A percentile compares a stretch with the other conserved stretches of the same genome.
Conservation (phyloP, 768 basidiomycete species). For the Mycena latifolia region DNA sequence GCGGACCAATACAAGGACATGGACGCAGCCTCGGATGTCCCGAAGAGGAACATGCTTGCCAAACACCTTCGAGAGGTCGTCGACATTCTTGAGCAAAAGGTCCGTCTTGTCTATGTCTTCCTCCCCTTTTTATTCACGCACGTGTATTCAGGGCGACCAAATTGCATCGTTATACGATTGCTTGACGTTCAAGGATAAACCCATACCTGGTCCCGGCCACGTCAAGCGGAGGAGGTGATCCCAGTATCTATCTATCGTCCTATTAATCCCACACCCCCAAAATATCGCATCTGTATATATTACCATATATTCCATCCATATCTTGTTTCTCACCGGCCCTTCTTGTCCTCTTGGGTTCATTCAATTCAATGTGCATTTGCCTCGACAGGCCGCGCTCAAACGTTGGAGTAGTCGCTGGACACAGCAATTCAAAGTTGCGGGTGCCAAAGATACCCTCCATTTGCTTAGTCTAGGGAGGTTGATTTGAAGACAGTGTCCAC, state of each 20-base stretch:
- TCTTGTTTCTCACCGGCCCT: not conserved
- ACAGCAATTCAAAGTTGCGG: no score
- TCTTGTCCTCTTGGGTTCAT: not conserved
- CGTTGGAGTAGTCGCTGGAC: no score
- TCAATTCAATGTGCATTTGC: no score
- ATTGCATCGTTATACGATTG: conserved; percentile 93
- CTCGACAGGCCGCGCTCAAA: no score
- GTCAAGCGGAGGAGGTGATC: not conserved
- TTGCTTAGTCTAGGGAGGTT: no score
- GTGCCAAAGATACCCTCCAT: no score
- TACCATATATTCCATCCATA: conserved; percentile 23
- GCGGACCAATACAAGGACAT: conserved; percentile 94
- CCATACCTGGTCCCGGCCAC: conserved; percentile 31
- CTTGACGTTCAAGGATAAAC: conserved; percentile 80
- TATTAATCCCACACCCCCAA: not conserved
- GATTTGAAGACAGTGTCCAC: no score
- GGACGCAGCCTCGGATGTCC: conserved; percentile 85
- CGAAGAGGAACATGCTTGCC: conserved; percentile 88
- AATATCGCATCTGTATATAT: conserved; percentile 20
- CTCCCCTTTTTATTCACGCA: conserved; percentile 1
- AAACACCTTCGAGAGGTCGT: conserved; percentile 93
- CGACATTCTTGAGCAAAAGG: conserved; percentile 93
- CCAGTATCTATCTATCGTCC: not conserved
- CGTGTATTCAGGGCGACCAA: conserved; percentile 81
- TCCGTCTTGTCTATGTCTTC: conserved; percentile 43